Conservation (phyloP, 2,329 filamentous ascomycete genomes). For the Beauveria varroae region DNA sequence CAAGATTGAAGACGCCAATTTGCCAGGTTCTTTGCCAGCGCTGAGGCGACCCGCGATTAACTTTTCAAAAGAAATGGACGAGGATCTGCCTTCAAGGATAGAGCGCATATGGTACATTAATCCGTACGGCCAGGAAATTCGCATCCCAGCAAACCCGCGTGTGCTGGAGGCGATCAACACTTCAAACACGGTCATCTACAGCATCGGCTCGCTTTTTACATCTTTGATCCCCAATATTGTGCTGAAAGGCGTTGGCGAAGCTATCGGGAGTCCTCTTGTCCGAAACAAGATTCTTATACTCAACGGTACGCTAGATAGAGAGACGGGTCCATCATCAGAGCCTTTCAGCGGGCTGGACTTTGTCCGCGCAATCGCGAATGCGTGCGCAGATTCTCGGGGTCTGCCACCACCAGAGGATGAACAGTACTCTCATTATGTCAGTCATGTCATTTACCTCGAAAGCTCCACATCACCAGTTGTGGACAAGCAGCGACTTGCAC, state of each 20-base stretch:
- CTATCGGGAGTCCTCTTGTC: constrained; percentile 35
- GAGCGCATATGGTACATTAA: constrained; percentile 94
- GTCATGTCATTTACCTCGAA: constrained; percentile 75
- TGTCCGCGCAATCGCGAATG: constrained; percentile 68
- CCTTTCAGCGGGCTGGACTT: constrained; percentile 76
- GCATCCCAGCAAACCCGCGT: constrained; percentile 73
- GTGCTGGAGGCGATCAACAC: constrained; percentile 61
- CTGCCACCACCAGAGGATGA: constrained; percentile 28
- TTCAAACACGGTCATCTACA: constrained; percentile 71
- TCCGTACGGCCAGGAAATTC: constrained; percentile 94
- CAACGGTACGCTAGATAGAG: constrained; percentile 77
- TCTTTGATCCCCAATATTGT: constrained; percentile 79
- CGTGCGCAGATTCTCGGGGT: constrained; percentile 61
- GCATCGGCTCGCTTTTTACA: constrained; percentile 90
- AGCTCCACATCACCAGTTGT: constrained; percentile 62
- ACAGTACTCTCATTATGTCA: constrained; percentile 64
- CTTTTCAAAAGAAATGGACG: constrained; percentile 69
- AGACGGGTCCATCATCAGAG: constrained; percentile 63
- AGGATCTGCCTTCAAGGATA: constrained; percentile 71
- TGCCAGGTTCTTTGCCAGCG: constrained; percentile 72
- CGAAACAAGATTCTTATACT: constrained; percentile 74
- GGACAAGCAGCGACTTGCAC: constrained; percentile 54
- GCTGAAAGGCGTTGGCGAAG: constrained; percentile 62
- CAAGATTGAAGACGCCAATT: constrained; percentile 68
- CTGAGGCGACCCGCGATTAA: constrained; percentile 73